These are phyloP conservation scores for Ganoderma lucidum DNA, from an alignment of 1,284 basidiomycete species.

Conservation along the genomic window DNA sequence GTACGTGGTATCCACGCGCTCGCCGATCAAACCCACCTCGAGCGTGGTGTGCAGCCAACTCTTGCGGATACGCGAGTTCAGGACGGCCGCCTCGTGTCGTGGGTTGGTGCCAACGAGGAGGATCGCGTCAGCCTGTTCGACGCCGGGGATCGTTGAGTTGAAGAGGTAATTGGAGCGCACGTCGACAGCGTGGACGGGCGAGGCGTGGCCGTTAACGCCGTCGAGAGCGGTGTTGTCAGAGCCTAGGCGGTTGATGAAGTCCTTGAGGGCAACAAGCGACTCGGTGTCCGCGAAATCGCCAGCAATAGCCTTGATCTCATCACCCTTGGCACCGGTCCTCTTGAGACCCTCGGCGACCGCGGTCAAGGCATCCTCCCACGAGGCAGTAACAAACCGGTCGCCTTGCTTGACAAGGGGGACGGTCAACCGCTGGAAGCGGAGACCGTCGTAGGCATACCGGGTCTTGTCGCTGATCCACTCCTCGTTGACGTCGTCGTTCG, in stretches of 20 bases:
- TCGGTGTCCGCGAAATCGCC: constrained; percentile 96
- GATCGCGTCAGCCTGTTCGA: constrained; percentile 93
- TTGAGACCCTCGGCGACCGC: constrained; percentile 84
- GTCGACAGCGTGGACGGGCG: constrained; percentile 87
- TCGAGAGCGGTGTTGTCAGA: constrained; percentile 95
- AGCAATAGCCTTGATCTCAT: constrained; percentile 97
- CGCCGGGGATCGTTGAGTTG: constrained; percentile 93
- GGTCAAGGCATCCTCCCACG: constrained; percentile 93
- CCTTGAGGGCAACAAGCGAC: constrained; percentile 93
- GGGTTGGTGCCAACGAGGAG: constrained; percentile 98
- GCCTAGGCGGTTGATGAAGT: constrained; percentile 92
- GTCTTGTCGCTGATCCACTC: constrained; percentile 99
- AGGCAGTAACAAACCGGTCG: constrained; percentile 90
- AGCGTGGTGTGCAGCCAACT: constrained; percentile 89
- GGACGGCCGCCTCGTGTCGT: constrained; percentile 95
- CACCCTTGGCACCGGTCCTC: constrained; percentile 85
- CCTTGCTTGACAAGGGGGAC: constrained; percentile 92
- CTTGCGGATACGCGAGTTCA: constrained; percentile 97
- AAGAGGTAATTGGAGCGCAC: constrained; percentile 97
- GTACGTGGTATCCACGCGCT: constrained; percentile 92
- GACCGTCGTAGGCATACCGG: constrained; percentile 94
- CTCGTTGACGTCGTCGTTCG: constrained; percentile 99
- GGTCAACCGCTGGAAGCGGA: constrained; percentile 95
- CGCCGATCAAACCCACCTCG: constrained; percentile 91
- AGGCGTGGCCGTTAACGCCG: constrained; percentile 68